phyloP scores from a whole-genome alignment of 2,329 filamentous ascomycete species.

The Diplodia sapinea region DNA sequence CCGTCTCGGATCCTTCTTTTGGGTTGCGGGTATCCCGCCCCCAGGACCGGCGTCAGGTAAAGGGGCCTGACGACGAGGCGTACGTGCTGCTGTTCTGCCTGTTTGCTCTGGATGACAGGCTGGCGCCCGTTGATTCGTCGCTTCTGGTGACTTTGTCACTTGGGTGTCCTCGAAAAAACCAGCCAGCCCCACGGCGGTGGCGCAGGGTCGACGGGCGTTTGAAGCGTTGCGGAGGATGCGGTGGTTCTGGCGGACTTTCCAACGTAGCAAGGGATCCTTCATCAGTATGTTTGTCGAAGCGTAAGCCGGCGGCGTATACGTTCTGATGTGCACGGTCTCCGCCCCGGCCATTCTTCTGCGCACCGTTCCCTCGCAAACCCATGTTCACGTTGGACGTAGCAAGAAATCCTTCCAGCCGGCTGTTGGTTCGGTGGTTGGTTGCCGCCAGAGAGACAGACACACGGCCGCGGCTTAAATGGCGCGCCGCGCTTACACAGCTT shows the following conservation, averaged over 20 bases:
- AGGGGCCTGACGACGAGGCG: not conserved
- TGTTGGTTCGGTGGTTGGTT: not conserved
- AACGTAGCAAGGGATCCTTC: constrained; percentile 15
- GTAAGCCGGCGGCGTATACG: not conserved
- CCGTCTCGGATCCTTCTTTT: not conserved
- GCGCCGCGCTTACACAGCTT: not conserved
- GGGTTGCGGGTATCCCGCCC: no score
- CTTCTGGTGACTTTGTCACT: not conserved
- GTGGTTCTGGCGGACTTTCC: not conserved
- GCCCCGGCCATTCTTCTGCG: not conserved
- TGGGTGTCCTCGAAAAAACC: not conserved
- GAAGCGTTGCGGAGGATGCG: not conserved
- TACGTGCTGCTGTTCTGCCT: not conserved
- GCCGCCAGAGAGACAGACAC: not conserved
- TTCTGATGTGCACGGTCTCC: not conserved
- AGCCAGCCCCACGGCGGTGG: not conserved
- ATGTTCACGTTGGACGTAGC: constrained; percentile 3
- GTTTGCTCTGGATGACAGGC: not conserved
- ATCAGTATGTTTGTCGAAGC: no score
- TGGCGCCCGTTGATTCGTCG: not conserved
- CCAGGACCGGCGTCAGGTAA: not conserved
- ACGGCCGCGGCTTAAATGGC: not conserved
- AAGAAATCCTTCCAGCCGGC: constrained; percentile 9
- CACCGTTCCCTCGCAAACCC: not conserved
- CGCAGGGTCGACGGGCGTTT: not conserved